These are phyloP conservation scores for Lophiotrema nucula DNA, from an alignment of 495 filamentous ascomycete genomes.

Conservation along the genomic window DNA sequence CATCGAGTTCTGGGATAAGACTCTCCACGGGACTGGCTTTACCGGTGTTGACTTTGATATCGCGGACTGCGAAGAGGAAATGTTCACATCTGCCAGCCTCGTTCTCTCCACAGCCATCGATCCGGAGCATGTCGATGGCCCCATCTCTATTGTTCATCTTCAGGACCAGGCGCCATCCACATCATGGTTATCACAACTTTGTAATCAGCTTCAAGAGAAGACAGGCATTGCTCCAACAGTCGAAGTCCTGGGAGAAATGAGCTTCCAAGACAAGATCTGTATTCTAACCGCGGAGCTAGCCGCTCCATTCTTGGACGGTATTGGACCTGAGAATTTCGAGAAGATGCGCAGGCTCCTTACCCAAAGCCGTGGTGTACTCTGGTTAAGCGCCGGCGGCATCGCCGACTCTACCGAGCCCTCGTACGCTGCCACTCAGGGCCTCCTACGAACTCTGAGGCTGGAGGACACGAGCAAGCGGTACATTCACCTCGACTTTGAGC, in stretches of 20 bases:
- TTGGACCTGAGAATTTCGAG: neutral
- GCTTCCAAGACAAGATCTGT: neutral
- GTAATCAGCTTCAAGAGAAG: too few relatives aligned
- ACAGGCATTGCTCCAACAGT: neutral
- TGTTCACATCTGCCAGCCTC: neutral
- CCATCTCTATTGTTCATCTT: neutral
- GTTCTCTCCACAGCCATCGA: neutral
- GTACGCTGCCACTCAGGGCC: neutral
- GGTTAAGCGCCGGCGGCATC: constrained; percentile 1
- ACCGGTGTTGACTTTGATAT: neutral
- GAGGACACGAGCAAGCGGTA: constrained; percentile 1
- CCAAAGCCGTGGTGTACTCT: neutral
- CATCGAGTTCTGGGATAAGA: neutral
- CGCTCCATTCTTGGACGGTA: neutral
- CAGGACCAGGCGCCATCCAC: neutral
- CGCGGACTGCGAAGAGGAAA: constrained; percentile 3
- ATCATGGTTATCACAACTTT: neutral
- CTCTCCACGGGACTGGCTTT: neutral
- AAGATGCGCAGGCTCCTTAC: neutral
- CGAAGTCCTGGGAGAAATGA: neutral
- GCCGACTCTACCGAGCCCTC: neutral
- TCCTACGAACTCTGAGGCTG: neutral
- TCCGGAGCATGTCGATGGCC: neutral
- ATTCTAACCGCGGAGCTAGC: neutral
- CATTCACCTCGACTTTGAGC: constrained; percentile 3